Evolutionary conservation across 2,329 filamentous ascomycete genomes (phyloP).

Genomic region (Beauveria asiatica): DNA sequence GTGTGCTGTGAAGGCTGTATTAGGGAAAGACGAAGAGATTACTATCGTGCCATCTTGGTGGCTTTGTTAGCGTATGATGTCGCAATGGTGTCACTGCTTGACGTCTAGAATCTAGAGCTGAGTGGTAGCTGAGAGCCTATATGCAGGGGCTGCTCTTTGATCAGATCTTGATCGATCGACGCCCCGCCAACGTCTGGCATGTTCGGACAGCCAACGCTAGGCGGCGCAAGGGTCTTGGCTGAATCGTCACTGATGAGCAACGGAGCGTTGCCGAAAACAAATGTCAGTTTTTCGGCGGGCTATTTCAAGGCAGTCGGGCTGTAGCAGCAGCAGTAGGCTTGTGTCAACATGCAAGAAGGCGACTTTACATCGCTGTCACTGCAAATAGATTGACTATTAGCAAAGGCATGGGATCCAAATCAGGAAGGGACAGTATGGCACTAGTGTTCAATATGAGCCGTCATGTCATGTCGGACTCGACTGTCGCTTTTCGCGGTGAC

Average conservation of each 20-base stretch:
- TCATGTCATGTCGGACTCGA: no score
- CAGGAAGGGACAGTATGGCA: no score
- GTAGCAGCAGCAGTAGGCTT: neutral
- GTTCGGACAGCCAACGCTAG: neutral
- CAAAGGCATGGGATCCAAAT: no score
- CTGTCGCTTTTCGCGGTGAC: no score
- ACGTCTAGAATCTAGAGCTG: neutral
- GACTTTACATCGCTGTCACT: conserved; percentile 6
- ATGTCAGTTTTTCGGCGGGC: neutral
- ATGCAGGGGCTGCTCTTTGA: neutral
- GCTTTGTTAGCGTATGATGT: neutral
- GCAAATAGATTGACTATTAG: no score
- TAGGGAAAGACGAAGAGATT: neutral
- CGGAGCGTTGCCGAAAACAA: neutral
- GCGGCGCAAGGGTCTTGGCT: neutral
- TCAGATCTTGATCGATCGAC: neutral
- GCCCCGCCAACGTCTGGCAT: neutral
- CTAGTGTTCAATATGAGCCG: no score
- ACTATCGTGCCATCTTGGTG: neutral
- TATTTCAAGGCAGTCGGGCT: neutral
- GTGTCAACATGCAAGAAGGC: neutral
- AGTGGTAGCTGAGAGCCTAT: neutral
- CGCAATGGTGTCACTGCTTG: neutral
- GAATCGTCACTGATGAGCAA: neutral
- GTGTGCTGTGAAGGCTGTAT: neutral